Evolutionary conservation across 495 filamentous ascomycete genomes (phyloP).

Genomic region (Podospora bellae-mahoneyi): DNA sequence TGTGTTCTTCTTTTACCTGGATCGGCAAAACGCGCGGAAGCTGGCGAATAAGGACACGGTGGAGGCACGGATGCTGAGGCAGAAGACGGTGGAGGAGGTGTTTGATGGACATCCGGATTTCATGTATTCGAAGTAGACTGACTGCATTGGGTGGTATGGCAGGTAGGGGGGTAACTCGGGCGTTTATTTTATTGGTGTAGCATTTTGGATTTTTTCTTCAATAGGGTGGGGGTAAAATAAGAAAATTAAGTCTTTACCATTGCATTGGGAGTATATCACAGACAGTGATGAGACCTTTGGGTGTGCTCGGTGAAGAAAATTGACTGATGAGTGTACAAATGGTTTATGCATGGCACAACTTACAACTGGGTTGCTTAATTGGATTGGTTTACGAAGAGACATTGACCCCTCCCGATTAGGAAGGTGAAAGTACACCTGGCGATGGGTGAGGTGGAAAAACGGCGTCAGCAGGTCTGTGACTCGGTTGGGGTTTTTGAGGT

Average conservation of each 20-base stretch:
- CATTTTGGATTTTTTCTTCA: too few species aligned
- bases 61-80: constrained; percentile 5
- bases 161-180: neutral
- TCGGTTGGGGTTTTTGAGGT: neutral
- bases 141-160: too few species aligned
- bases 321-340: too few species aligned
- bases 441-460: neutral
- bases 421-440: neutral
- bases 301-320: too few species aligned
- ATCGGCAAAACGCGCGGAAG: constrained; percentile 12
- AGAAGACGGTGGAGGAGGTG: constrained; percentile 16
- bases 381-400: neutral
- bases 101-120: constrained; percentile 19
- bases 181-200: too few species aligned
- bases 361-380: neutral
- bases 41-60: constrained; percentile 15
- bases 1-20: constrained; percentile 10
- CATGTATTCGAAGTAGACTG: constrained; percentile 15
- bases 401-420: neutral
- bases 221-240: too few species aligned
- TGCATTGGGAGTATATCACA: too few species aligned
- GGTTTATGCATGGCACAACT: too few species aligned
- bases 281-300: too few species aligned
- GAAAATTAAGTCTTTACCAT: too few species aligned
- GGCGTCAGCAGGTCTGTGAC: neutral